phyloP scores from a whole-genome alignment of 176 grass and related monocot species.

The Rhynchospora breviuscula region DNA sequence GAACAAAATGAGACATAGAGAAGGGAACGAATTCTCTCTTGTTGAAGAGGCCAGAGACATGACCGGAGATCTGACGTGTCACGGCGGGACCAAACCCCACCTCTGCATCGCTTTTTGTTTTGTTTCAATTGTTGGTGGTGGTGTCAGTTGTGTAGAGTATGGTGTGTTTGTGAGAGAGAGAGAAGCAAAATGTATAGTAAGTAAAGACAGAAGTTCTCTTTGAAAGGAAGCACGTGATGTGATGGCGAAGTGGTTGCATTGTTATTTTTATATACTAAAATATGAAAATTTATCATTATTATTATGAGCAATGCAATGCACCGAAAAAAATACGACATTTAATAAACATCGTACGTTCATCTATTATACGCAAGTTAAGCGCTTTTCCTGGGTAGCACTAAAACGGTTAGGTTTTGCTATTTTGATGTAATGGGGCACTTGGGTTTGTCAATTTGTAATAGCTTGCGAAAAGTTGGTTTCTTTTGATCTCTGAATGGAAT shows the following conservation, averaged over 20 bases:
- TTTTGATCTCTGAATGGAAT: not conserved
- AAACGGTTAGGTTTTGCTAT: not conserved
- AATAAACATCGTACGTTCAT: not conserved
- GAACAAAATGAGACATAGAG: not conserved
- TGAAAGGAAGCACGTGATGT: slow-evolving; percentile 2
- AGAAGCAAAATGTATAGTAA: not conserved
- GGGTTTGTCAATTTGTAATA: not conserved
- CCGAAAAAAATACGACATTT: not conserved
- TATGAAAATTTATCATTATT: not conserved
- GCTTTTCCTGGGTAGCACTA: not conserved
- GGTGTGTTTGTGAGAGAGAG: not conserved
- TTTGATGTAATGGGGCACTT: not conserved
- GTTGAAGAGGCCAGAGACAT: not conserved
- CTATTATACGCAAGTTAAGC: not conserved
- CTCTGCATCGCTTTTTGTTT: not conserved
- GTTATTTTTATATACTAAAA: not conserved
- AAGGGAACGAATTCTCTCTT: not conserved
- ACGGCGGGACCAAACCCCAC: not conserved
- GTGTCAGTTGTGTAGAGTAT: not conserved
- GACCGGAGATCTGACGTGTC: slow-evolving; percentile 1
- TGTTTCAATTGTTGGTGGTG: not conserved
- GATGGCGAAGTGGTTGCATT: not conserved
- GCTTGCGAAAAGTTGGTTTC: not conserved
- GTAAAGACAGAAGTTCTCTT: not conserved
- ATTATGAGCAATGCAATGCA: not conserved